A percentile compares a stretch with the other conserved stretches of the same genome.
phyloP scores from a whole-genome alignment of 1,284 basidiomycete genomes.

The Polyporus tsugae region DNA sequence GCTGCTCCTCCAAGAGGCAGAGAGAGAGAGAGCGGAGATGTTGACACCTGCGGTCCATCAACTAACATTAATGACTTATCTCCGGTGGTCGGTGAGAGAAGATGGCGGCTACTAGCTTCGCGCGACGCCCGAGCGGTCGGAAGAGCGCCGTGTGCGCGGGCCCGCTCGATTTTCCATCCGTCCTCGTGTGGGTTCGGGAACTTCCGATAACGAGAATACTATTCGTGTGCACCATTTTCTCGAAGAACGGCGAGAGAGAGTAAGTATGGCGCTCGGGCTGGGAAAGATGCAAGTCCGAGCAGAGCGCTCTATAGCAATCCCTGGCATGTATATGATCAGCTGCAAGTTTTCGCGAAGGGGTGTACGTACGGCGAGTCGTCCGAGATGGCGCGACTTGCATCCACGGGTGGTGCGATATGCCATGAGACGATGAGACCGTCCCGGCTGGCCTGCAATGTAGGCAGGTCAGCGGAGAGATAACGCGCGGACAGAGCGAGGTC shows the following conservation, averaged over 20 bases:
- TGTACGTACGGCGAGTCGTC: neutral
- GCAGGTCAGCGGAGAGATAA: neutral
- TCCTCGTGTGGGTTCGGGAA: neutral
- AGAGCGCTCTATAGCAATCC: neutral
- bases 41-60: neutral
- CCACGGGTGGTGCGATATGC: conserved; percentile 2
- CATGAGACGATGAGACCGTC: neutral
- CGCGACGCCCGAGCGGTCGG: neutral
- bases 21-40: neutral
- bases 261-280: neutral
- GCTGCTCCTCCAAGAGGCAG: too few species aligned
- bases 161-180: neutral
- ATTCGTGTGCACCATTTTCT: neutral
- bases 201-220: neutral
- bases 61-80: neutral
- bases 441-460: neutral
- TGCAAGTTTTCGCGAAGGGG: neutral
- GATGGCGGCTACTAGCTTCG: neutral
- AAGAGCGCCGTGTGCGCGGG: neutral
- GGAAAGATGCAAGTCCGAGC: neutral
- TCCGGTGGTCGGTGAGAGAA: conserved; percentile 4
- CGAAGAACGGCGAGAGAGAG: neutral
- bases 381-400: neutral
- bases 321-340: neutral
- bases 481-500: neutral